phyloP scores from a whole-genome alignment of 192 early-diverging fungal species.

The Mortierella alpina region DNA sequence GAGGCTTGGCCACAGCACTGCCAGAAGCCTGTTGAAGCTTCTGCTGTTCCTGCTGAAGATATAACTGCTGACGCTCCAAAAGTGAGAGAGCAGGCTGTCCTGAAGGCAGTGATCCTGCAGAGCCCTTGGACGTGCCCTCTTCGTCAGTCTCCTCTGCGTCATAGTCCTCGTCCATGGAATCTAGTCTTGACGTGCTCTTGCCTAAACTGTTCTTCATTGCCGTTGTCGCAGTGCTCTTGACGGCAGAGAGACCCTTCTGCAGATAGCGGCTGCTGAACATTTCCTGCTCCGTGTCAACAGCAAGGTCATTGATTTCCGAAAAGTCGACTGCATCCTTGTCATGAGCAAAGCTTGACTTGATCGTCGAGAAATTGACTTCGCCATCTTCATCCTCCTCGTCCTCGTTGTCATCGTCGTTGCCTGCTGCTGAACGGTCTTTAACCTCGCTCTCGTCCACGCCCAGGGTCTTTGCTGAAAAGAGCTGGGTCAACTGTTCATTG shows the following conservation, averaged over 20 bases:
- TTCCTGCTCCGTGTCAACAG: constrained; percentile 68
- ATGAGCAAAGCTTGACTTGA: constrained; percentile 61
- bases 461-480: constrained; percentile 61
- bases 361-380: constrained; percentile 50
- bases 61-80: constrained; percentile 22
- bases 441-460: constrained; percentile 65
- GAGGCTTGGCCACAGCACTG: constrained; percentile 2
- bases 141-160: constrained; percentile 44
- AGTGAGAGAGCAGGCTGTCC: constrained; percentile 6
- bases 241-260: constrained; percentile 54
- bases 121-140: not conserved
- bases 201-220: constrained; percentile 36
- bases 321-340: constrained; percentile 83
- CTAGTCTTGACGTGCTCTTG: constrained; percentile 56
- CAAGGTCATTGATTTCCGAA: constrained; percentile 84
- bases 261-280: constrained; percentile 61
- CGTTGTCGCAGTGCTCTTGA: constrained; percentile 36
- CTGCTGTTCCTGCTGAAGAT: constrained; percentile 33
- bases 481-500: constrained; percentile 61
- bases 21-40: constrained; percentile 9
- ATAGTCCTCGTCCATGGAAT: constrained; percentile 68
- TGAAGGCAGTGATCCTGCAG: not conserved
- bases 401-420: constrained; percentile 54
- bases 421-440: constrained; percentile 45
- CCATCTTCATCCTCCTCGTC: constrained; percentile 60